Evolutionary conservation across 2,329 filamentous ascomycete species (phyloP), one percentile per base, ranked within the genome.

Genomic region (Phialophora verrucosa): DNA sequence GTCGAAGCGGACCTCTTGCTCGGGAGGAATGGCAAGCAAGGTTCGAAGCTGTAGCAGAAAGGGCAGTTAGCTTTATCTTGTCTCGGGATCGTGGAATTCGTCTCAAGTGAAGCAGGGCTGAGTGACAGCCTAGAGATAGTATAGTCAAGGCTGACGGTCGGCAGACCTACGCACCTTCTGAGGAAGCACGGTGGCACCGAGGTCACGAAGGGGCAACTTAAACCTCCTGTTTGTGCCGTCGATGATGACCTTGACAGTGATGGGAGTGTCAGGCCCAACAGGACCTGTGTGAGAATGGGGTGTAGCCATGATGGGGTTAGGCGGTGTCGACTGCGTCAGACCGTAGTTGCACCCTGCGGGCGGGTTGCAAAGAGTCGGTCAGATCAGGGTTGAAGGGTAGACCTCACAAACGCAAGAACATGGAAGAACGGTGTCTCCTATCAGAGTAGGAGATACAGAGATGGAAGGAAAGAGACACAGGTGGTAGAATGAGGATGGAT

Each of bases 121-220:
- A 49, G 25, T 27, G 29, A 42, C 20, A 53, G 60, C 44, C 38
- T 60, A 32, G 60, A 35, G 35, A n/a, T 25, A 8, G 23, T 47
- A 29, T 29, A 27, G 17, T 54, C 54, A 29, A 69, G 65, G 68
- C 63, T 67, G 61, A 64, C 53, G 35, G 23, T 38, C 12, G 35
- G 50, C 32, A 53, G 49, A 49, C 65, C 49, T 70, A 74, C 90
- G 77, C 86, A 98, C 95, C 87, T 94, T 96, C 74, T 88, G 83
- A 73, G 93, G 92, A 47, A 99, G 87, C 55, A 88, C 84, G 70
- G 82, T 83, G 58, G 90, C 87, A 69, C 87, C 88, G 64, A 98
- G 88, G 73, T 98, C 94, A 76, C 89, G 88, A 75, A 98, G 86
- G 63, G 92, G 90, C 71, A 98, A 85, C 85, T 96, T 97, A 83